Base-by-base conservation (phyloP, 345 rosid species). In the Rhizophora apiculata region DNA sequence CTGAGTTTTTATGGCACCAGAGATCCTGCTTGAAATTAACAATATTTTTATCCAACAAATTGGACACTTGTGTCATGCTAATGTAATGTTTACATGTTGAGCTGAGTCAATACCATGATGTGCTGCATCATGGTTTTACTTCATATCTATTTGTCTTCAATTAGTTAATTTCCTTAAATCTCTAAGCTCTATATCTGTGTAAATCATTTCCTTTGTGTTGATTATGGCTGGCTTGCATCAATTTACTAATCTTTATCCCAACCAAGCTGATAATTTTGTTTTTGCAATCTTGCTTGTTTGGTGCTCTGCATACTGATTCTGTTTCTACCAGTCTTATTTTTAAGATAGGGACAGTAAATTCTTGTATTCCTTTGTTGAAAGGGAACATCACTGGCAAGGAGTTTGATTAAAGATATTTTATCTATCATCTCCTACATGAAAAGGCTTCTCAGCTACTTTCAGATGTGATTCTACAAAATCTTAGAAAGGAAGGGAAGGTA, bases 401-500 rank as follows among this genome's bases (percentile, higher is more conserved):
- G 78, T 81, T 74, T 91, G 76, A 74, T 79, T 68, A 79, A 85
- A 52, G 80, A 85, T 78, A 73, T 91, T 39, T 72, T 82, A 80
- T 78, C 82, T 63, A 84, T 89, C 77, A 81, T 87, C 87, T 31
- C 32, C 32, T 31, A 31, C 69, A 78, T 1, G 97, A 91, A 83
- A 93, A 87, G 81, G 74, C 84, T 68, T 80, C 86, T 57, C 76
- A 79, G 68, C 70, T 73, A 10, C 83, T 85, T 68, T 57, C 80
- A 34, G 80, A 83, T 37, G 70, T 83, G 74, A 79, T 94, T 79
- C 68, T 94, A 87, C 83, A 64, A 69, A 89, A 83, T 83, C 98
- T 94, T 73, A 67, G 89, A 53, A 83, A 85, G 82, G 90, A 88
- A 69, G 85, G 73, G 74, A 82, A 79, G 87, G 97, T 83, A 77